Evolutionary conservation across 2,329 filamentous ascomycete genomes (phyloP), one percentile per base, ranked within the genome.

Genomic region (Fusarium cyanostomum): DNA sequence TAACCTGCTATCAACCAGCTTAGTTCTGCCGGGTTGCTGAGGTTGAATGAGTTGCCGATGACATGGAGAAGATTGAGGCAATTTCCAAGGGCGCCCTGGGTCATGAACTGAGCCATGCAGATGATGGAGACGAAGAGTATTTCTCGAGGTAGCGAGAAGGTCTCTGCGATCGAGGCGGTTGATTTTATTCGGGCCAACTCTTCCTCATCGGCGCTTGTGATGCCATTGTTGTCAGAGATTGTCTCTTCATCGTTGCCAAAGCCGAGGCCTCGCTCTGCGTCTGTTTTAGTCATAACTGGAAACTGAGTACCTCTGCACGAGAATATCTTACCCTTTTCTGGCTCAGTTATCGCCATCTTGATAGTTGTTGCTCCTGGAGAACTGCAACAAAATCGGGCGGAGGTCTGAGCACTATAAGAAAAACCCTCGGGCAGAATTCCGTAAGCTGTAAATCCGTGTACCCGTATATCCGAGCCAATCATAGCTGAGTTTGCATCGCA

Each of bases 1-100:
- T 87, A 89, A 2, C 84, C 84, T 1, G 84, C 85, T 10, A 85
- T 78, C 42, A 84, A 80, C 85, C 86, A 88, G 42, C 67, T 69
- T 0, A 66, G 37, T 18, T 70, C 56, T 3, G 62, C 65, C 9
- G 65, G 67, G 46, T 70, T 69, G 7, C 15, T 59, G 24, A 70
- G 30, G 9, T 46, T 46, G 26, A 68, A 70, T 1, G 67, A 65
- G 27, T 64, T 52, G 42, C 67, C 67, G 7, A 70, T 63, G 8
- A 70, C 26, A 10, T 70, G 67, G 0, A 70, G 55, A 4, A 70
- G 51, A 11, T 70, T 70, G 4, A 70, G 65, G 8, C 67, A 70
- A 24, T 70, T 70, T 39, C 62, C 67, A 4, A 70, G 59, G 0
- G 65, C 67, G 1, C 59, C 67, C 13, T 70, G 67, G 1, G 67